Conservation (phyloP, 2,329 filamentous ascomycete genomes). For the Aspergillus nomiae region DNA sequence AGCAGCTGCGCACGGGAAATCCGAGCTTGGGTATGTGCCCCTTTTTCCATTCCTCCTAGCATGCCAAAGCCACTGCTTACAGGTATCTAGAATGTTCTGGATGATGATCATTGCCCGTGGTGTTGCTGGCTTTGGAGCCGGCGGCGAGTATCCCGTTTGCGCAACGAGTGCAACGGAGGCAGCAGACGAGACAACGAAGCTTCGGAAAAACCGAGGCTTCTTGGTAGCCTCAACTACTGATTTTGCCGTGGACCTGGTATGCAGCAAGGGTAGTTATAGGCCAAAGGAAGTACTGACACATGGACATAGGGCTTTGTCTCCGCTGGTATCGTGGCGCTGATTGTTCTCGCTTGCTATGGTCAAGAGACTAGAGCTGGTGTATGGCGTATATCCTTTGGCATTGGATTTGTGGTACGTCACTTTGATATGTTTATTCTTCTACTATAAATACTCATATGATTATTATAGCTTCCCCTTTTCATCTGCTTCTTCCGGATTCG, state of each 20-base stretch:
- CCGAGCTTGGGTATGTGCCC: constrained; percentile 31
- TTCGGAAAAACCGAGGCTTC: constrained; percentile 27
- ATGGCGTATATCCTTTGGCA: constrained; percentile 54
- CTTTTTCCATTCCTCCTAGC: too few relatives aligned
- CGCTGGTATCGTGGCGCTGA: constrained; percentile 26
- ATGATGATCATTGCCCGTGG: constrained; percentile 48
- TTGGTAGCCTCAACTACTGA: constrained; percentile 29
- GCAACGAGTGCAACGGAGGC: constrained; percentile 28
- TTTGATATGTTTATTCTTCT: neutral
- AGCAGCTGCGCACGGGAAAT: constrained; percentile 47
- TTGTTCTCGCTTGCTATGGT: constrained; percentile 27
- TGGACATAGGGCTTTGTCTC: constrained; percentile 25
- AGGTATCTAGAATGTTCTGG: constrained; percentile 45
- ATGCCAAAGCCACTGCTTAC: neutral
- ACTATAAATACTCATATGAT: neutral
- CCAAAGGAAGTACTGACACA: neutral
- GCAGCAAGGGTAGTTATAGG: neutral
- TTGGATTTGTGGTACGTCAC: constrained; percentile 45
- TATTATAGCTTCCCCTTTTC: constrained; percentile 43
- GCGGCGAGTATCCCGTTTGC: constrained; percentile 39
- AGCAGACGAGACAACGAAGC: constrained; percentile 24
- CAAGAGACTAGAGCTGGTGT: constrained; percentile 34
- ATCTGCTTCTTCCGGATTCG: constrained; percentile 57
- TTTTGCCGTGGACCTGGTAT: constrained; percentile 28
- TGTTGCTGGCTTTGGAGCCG: constrained; percentile 42